Conservation (phyloP, 495 filamentous ascomycete species). For the Trichoderma gamsii region DNA sequence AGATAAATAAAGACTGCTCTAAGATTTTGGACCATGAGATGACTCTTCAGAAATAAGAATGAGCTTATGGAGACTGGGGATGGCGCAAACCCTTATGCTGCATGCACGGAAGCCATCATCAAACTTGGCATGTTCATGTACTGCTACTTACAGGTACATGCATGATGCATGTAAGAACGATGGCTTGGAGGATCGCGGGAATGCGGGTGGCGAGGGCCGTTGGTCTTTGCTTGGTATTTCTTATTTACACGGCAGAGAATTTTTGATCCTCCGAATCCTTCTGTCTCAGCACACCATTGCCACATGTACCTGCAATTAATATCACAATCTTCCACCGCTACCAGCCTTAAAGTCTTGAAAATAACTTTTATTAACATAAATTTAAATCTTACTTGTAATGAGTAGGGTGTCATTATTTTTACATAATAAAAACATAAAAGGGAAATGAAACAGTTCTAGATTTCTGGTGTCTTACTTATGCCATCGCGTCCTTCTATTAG, state of each 20-base stretch:
- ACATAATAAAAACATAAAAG: not conserved
- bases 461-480: not conserved
- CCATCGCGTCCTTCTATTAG: not conserved
- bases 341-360: not conserved
- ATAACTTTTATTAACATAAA: not conserved
- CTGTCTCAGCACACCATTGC: not conserved
- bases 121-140: not conserved
- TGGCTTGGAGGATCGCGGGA: not conserved
- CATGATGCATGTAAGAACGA: not conserved
- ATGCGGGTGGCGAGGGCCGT: not conserved
- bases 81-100: not conserved
- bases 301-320: not conserved
- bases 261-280: not conserved
- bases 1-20: not conserved
- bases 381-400: not conserved
- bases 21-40: not conserved
- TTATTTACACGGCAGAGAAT: not conserved
- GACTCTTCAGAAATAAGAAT: not conserved
- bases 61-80: not conserved
- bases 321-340: not conserved
- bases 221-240: not conserved
- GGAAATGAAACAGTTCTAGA: not conserved
- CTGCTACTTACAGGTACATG: not conserved
- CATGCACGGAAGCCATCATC: conserved; percentile 1
- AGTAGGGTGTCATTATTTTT: not conserved